These are phyloP conservation scores for Ocimum tenuiflorum DNA, from an alignment of 257 asterid genomes.

Conservation along the genomic window DNA sequence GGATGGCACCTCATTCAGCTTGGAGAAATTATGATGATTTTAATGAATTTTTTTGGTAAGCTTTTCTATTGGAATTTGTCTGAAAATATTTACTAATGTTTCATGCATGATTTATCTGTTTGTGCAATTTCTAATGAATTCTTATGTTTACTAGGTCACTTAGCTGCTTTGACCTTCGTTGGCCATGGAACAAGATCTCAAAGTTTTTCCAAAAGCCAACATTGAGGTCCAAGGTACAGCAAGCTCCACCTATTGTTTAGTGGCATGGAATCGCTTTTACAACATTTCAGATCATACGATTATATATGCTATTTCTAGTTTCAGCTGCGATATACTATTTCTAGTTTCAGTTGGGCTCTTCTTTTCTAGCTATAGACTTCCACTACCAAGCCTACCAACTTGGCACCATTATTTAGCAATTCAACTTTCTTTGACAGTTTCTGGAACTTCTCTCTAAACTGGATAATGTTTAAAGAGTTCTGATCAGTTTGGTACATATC, in stretches of 20 bases:
- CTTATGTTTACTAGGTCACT: constrained; percentile 52
- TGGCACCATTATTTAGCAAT: not conserved
- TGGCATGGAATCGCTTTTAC: not conserved
- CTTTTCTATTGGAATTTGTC: not conserved
- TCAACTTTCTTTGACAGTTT: constrained; percentile 1
- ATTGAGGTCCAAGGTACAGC: constrained; percentile 70
- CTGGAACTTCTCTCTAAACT: not conserved
- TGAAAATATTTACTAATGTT: not conserved
- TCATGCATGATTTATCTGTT: not conserved
- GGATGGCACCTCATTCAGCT: constrained; percentile 95
- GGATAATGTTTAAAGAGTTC: not conserved
- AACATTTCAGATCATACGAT: not conserved
- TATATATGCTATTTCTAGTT: not conserved
- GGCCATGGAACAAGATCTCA: constrained; percentile 89
- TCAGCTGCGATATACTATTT: too few species aligned
- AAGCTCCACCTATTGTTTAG: not conserved
- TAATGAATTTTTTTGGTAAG: constrained; percentile 94
- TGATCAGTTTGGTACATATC: not conserved
- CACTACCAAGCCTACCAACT: not conserved
- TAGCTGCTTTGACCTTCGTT: constrained; percentile 83
- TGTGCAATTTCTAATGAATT: constrained; percentile 4
- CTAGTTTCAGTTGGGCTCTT: constrained; percentile 6
- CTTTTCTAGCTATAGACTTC: not conserved
- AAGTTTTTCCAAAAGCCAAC: constrained; percentile 71
- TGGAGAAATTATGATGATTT: constrained; percentile 99